Evolutionary conservation across 441 rosid genomes (phyloP), one percentile per base, ranked within the genome.

Genomic region (Jatropha podagrica): DNA sequence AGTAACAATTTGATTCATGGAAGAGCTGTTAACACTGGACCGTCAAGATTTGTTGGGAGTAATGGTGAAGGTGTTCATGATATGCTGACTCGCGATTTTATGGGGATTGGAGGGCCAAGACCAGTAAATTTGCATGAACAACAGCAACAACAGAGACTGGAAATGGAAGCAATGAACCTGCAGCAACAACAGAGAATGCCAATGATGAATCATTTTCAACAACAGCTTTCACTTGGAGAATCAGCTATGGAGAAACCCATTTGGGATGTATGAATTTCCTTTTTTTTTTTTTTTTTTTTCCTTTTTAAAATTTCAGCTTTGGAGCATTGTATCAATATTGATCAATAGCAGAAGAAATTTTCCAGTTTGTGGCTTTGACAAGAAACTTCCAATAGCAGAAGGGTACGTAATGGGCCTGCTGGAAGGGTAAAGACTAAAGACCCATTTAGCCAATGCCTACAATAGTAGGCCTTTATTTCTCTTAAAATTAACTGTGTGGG

Each of bases 191-290:
- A 82, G 71, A 76, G 81, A 71, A 62, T 78, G 83, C 77, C 81
- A 12, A 68, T 79, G 68, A 83, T 81, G 83, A 88, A 81, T 68
- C 88, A 79, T 42, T 84, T 78, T 52, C 88, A 77, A 26, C 94
- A 86, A 55, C 92, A 73, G 71, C 70, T 80, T 63, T 78, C 89
- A 11, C 82, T 84, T 66, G 86, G 83, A 60, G 87, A 86, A 42
- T 75, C 94, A 9, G 80, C 76, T 5, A 65, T 87, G 78, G 91
- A 88, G 37, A 87, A 91, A 73, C 80, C 82, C 27, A 78, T 81
- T 13, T 91, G 95, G 91, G 93, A 89, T 69, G 84, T 85, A 69
- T 87, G 83, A 86, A 0, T n/a, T n/a, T n/a, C n/a, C n/a, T n/a
- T n/a, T n/a, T n/a, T n/a, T n/a, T n/a, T n/a, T 23, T 23, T 23